A percentile compares a stretch with the other conserved stretches of the same genome.
phyloP scores from a whole-genome alignment of 805 yeast genomes.

The Metschnikowia colocasiae region DNA sequence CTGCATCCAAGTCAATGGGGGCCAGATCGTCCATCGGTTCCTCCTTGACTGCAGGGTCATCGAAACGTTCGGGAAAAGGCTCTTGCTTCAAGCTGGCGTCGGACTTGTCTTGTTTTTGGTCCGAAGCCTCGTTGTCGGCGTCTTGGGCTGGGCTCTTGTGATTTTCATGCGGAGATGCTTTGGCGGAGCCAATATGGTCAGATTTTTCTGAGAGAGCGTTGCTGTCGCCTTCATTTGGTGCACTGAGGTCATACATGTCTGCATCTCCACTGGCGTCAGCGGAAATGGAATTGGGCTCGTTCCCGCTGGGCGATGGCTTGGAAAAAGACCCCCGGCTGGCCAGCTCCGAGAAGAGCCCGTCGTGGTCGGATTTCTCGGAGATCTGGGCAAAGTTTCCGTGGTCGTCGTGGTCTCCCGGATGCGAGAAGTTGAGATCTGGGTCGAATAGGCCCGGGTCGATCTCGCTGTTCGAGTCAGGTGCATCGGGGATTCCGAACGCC shows the following conservation, averaged over 20 bases:
- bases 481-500: neutral
- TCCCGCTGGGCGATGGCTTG: constrained; percentile 1
- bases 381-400: neutral
- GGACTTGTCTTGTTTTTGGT: neutral
- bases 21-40: neutral
- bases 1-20: constrained; percentile 13
- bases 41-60: neutral
- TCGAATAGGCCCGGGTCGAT: constrained; percentile 4
- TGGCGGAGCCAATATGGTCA: neutral
- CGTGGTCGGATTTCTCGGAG: constrained; percentile 1
- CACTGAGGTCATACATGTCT: neutral
- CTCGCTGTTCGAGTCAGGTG: neutral
- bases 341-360: constrained; percentile 2
- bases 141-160: neutral
- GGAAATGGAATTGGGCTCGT: neutral
- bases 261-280: constrained; percentile 4
- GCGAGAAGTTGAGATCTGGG: constrained; percentile 6
- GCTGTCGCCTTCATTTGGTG: neutral
- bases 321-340: constrained; percentile 1
- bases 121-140: neutral
- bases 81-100: constrained; percentile 1
- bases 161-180: neutral
- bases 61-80: neutral
- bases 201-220: neutral
- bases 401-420: constrained; percentile 5